Evolutionary conservation across 805 yeast species (phyloP).

Genomic region (Blastobotrys chiropterorum): DNA sequence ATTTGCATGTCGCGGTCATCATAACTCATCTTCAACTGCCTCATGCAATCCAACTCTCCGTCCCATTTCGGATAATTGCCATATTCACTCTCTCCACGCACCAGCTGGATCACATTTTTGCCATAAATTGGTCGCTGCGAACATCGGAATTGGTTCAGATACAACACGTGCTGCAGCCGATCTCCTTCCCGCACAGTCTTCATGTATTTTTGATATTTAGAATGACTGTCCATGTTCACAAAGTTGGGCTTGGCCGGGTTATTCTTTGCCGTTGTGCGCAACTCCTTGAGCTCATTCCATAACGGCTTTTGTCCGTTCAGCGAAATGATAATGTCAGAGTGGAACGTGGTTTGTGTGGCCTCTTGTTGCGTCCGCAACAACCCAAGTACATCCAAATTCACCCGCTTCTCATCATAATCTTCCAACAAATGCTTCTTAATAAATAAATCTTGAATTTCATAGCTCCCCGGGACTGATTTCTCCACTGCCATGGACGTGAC

Average conservation of each 20-base stretch:
- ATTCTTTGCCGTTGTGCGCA: background rate
- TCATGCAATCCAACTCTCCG: constrained; percentile 23
- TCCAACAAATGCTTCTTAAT: constrained; percentile 32
- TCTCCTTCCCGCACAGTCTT: constrained; percentile 49
- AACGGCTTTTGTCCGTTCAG: constrained; percentile 2
- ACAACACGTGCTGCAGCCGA: constrained; percentile 47
- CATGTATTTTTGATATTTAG: constrained; percentile 46
- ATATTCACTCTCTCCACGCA: background rate
- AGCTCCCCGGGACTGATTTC: constrained; percentile 51
- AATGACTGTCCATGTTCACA: constrained; percentile 43
- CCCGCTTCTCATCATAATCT: constrained; percentile 22
- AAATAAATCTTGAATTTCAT: constrained; percentile 36
- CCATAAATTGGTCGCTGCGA: constrained; percentile 66
- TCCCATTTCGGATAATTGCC: background rate
- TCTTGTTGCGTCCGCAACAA: constrained; percentile 48
- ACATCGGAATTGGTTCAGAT: constrained; percentile 63
- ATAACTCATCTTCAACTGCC: constrained; percentile 17
- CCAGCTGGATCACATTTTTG: constrained; percentile 41
- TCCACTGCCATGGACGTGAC: constrained; percentile 81
- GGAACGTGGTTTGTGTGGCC: constrained; percentile 31
- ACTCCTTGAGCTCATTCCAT: constrained; percentile 14
- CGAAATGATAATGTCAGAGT: background rate
- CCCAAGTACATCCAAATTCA: constrained; percentile 56
- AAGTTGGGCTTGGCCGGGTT: constrained; percentile 26
- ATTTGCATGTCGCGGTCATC: constrained; percentile 12